phyloP scores from a whole-genome alignment of 768 basidiomycete species.

The Mycena rosella region DNA sequence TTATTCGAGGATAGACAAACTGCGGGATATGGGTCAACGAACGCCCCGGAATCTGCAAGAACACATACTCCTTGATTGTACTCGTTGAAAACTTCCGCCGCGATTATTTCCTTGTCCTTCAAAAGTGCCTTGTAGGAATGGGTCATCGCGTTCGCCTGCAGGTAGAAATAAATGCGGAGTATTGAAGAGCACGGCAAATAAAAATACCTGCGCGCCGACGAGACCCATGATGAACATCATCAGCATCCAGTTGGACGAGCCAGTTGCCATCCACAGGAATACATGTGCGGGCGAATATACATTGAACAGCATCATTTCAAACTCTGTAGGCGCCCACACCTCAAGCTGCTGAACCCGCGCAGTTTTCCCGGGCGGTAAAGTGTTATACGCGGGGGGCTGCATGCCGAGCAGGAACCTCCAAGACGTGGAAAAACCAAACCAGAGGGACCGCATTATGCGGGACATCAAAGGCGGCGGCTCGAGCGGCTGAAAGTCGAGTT shows the following conservation, averaged over 20 bases:
- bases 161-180: constrained; percentile 7
- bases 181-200: constrained; percentile 20
- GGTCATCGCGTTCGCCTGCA: constrained; percentile 63
- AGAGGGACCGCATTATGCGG: constrained; percentile 59
- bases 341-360: constrained; percentile 81
- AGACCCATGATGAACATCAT: constrained; percentile 77
- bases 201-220: constrained; percentile 74
- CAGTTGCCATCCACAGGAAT: constrained; percentile 79
- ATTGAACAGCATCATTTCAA: constrained; percentile 77
- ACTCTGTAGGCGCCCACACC: constrained; percentile 81
- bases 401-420: constrained; percentile 79
- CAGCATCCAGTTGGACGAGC: constrained; percentile 81
- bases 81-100: constrained; percentile 86
- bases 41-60: background rate
- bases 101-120: constrained; percentile 81
- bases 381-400: constrained; percentile 55
- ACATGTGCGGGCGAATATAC: constrained; percentile 86
- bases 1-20: constrained; percentile 89
- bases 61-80: constrained; percentile 81
- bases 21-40: constrained; percentile 43
- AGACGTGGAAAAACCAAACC: constrained; percentile 66
- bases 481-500: constrained; percentile 60
- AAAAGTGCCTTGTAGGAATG: constrained; percentile 72
- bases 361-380: constrained; percentile 56
- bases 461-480: constrained; percentile 58